Evolutionary conservation across 345 rosid species (phyloP), one percentile per base, ranked within the genome.

Genomic region (Populus euphratica): DNA sequence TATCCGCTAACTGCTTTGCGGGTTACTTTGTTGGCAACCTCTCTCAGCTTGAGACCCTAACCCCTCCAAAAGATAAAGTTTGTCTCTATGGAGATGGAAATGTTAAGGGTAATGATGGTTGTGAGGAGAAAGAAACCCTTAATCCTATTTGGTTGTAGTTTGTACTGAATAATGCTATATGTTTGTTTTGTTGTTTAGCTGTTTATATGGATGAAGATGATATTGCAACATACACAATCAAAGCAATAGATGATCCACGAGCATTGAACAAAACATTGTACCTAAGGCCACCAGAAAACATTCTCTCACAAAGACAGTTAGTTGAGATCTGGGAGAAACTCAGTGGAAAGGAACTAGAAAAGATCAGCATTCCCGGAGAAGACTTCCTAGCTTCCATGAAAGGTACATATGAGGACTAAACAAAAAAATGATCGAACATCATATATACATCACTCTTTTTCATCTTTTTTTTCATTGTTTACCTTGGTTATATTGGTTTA

Each of bases 11-110:
- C 82, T 93, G 98, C 80, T 96, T 89, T 23, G 96, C 84, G 3
- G 99, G 91, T 10, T 96, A 92, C 78, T 92, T 95, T 21, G 96
- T 72, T 29, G 92, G 88, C 36, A 90, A 86, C 79, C 93, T 91
- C 47, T 91, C 88, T 13, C 98, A 93, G 73, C 80, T 91, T 68
- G 86, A 49, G 35, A 82, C 84, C 1, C 89, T 95, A 31, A 72
- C 83, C n/a, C 98, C 99, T 77, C 98, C 99, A 0, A 86, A 84
- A 18, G 72, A 88, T 16, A 72, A 76, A 3, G 87, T 92, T 1
- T 54, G 13, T 31, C 75, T 95, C 11, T 95, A 89, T 8, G 99
- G 98, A 0, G 91, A 93, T 33, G 98, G 94, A 13, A 89, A 92
- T 38, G 87, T 77, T 13, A 92, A 93, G 83, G 98, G 98, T 94